These are phyloP conservation scores for Neurospora sp. DNA, from an alignment of 2,329 filamentous ascomycete genomes.

Conservation along the genomic window DNA sequence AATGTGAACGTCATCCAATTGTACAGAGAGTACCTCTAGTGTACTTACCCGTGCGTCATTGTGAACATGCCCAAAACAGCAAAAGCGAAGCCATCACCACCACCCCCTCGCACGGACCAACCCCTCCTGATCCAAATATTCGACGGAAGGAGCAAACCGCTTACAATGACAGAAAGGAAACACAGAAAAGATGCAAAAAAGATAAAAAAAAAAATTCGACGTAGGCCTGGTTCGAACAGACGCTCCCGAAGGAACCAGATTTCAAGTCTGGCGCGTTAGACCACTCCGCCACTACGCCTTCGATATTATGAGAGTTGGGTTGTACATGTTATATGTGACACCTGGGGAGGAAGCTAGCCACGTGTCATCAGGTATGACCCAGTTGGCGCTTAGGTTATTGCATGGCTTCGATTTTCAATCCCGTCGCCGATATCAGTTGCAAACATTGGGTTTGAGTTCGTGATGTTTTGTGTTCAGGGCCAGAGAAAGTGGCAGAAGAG, in stretches of 20 bases:
- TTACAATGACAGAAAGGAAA: not conserved
- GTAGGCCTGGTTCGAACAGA: not conserved
- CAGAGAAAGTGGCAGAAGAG: too few relatives aligned
- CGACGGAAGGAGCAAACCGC: not conserved
- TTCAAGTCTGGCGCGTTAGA: not conserved
- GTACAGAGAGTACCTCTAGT: too few relatives aligned
- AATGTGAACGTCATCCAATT: too few relatives aligned
- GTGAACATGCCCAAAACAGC: too few relatives aligned
- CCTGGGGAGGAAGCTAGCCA: too few relatives aligned
- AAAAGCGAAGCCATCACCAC: not conserved
- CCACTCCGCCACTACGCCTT: not conserved
- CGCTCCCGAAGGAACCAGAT: not conserved
- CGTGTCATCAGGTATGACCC: too few relatives aligned
- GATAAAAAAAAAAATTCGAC: not conserved
- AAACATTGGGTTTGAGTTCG: too few relatives aligned
- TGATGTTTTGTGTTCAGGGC: too few relatives aligned
- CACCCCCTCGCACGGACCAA: not conserved
- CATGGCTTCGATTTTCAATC: too few relatives aligned
- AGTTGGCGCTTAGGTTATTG: too few relatives aligned
- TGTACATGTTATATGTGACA: not conserved
- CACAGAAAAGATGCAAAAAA: not conserved
- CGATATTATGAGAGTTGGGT: rapidly evolving
- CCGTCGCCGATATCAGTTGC: too few relatives aligned
- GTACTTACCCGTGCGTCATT: too few relatives aligned
- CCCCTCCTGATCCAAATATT: not conserved